phyloP scores from a whole-genome alignment of 129 eudicot genomes.

The Helianthus annuus region HanXRQr2.0-SUNRISE NC_035448.2:187337113-187337612 shows the following conservation, averaged over 20 bases:
- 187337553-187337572: not conserved
- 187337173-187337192: conserved; percentile 42
- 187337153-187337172: conserved; percentile 23
- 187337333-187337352: not conserved
- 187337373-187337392: not conserved
- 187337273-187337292: conserved; percentile 19
- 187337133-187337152: conserved; percentile 28
- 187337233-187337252: conserved; percentile 3
- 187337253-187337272: not conserved
- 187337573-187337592: not conserved
- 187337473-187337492: conserved; percentile 33
- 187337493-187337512: conserved; percentile 39
- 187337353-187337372: not conserved
- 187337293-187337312: conserved; percentile 10
- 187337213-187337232: conserved; percentile 12
- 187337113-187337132: conserved; percentile 43
- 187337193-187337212: conserved; percentile 34
- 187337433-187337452: conserved; percentile 17
- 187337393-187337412: not conserved
- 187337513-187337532: conserved; percentile 51
- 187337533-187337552: conserved; percentile 34
- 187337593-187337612: conserved; percentile 6
- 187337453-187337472: conserved; percentile 12
- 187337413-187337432: not conserved
- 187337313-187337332: not conserved